Conservation (phyloP, 2,329 filamentous ascomycete genomes). For the Colletotrichum tabaci region DNA sequence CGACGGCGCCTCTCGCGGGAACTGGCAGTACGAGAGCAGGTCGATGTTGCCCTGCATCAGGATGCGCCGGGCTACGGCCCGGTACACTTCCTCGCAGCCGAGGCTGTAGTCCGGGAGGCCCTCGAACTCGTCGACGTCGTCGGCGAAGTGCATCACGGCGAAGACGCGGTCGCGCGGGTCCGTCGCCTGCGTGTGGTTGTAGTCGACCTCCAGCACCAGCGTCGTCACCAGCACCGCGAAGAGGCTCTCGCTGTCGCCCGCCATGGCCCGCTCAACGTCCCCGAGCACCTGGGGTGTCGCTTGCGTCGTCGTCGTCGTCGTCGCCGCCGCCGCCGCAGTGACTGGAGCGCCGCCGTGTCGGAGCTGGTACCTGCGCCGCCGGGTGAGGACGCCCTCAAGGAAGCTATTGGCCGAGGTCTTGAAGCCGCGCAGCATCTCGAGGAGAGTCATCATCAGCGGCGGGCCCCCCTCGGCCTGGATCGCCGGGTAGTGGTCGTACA, state of each 20-base stretch:
- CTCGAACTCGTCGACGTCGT: slow-evolving; percentile 26
- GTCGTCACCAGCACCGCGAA: slow-evolving; percentile 20
- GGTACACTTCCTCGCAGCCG: slow-evolving; percentile 27
- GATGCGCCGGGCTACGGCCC: not conserved
- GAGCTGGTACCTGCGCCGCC: slow-evolving; percentile 13
- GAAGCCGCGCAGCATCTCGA: slow-evolving; percentile 17
- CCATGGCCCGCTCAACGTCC: not conserved
- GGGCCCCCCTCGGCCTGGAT: not conserved
- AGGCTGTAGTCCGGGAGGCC: slow-evolving; percentile 28
- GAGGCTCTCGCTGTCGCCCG: not conserved
- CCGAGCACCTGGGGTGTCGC: not conserved
- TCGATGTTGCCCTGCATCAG: slow-evolving; percentile 21
- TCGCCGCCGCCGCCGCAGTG: too few species aligned
- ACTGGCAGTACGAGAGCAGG: slow-evolving; percentile 23
- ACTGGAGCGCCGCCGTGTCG: not conserved
- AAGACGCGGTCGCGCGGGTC: slow-evolving; percentile 34
- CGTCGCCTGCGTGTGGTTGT: slow-evolving; percentile 23
- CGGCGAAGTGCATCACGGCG: slow-evolving; percentile 30
- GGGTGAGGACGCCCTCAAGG: slow-evolving; percentile 21
- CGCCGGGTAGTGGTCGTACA: not conserved
- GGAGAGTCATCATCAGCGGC: not conserved
- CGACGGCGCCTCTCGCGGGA: not conserved
- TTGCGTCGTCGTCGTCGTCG: too few species aligned
- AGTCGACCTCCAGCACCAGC: slow-evolving; percentile 20
- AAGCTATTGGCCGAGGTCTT: slow-evolving; percentile 19